Evolutionary conservation across 805 yeast genomes (phyloP), one percentile per base, ranked within the genome.

Genomic region (Yarrowia hollandica): DNA sequence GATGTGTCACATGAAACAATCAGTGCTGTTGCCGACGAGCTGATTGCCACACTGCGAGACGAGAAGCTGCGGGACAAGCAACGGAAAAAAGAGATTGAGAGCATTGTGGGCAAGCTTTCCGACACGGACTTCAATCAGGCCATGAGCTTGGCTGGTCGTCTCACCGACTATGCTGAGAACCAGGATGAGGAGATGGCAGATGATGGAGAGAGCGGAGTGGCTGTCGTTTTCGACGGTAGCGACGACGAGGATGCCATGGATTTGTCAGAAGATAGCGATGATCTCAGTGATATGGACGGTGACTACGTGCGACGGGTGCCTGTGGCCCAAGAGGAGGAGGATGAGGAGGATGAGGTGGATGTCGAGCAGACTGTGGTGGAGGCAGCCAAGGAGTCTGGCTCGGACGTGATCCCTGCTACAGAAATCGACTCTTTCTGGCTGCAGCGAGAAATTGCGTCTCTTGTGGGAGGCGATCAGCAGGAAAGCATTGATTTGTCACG

Each of bases 1-100:
- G 97, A 90, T 68, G 81, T 88, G n/a, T 82, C 91, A 8, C 90
- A 86, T 60, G 88, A 83, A 39, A 80, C 83, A 1, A 77, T 90
- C 2, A 68, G 83, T 18, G 85, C 94, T 3, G 88, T 90, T 4
- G 82, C 89, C 1, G 65, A 63, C 3, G 33, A 39, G 31, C 67
- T 84, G 0, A 65, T 88, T 35, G 85, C 80, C 62, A 71, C 79
- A 1, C 65, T 86, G 61, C 83, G 80, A 64, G 75, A 76, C 54
- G 82, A 77, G 1, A 73, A 70, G 1, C 60, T 71, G 0, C 70
- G 76, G 1, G 83, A 80, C 16, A 63, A 65, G 3, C 73, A 72
- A 7, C 80, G 80, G 62, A 81, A 81, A 48, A 66, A 69, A n/a
- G 79, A 77, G 46, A 67, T 87, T 2, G 82, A 82, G 57, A 77